These are phyloP conservation scores for Gyromitra esculenta DNA, from an alignment of 2,329 filamentous ascomycete genomes.

Conservation along the genomic window DNA sequence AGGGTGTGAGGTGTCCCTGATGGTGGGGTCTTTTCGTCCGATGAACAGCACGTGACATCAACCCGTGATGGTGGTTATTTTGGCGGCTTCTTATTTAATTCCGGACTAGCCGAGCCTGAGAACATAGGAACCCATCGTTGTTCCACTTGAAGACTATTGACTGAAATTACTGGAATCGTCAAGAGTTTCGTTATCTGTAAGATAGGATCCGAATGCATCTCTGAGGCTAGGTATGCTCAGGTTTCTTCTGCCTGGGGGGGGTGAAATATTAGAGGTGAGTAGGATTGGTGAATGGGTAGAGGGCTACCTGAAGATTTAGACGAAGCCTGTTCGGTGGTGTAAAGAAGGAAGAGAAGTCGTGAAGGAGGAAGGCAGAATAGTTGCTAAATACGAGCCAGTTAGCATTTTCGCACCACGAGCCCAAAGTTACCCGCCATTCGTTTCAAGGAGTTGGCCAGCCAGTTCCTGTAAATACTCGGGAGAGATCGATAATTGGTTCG, in stretches of 20 bases:
- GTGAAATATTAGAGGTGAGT: not conserved
- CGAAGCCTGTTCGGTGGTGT: not conserved
- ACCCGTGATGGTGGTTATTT: not conserved
- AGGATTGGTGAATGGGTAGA: not conserved
- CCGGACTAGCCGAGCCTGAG: not conserved
- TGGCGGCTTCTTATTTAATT: not conserved
- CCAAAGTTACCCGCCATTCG: not conserved
- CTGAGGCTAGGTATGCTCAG: not conserved
- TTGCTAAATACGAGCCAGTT: not conserved
- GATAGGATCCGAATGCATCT: not conserved
- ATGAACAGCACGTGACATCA: not conserved
- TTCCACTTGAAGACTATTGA: not conserved
- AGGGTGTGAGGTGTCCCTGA: not conserved
- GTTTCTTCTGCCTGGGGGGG: not conserved
- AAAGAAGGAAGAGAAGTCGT: not conserved
- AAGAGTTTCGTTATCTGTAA: not conserved
- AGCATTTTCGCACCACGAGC: not conserved
- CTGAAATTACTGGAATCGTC: not conserved
- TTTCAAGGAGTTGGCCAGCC: not conserved
- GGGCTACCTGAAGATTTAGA: not conserved
- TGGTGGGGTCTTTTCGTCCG: not conserved
- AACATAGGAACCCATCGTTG: not conserved
- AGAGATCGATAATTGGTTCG: too few species aligned
- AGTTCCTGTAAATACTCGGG: not conserved
- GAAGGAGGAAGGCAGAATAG: not conserved